These are phyloP conservation scores for Chrysoporthe austroafricana DNA, from an alignment of 2,329 filamentous ascomycete genomes.

Conservation along the genomic window DNA sequence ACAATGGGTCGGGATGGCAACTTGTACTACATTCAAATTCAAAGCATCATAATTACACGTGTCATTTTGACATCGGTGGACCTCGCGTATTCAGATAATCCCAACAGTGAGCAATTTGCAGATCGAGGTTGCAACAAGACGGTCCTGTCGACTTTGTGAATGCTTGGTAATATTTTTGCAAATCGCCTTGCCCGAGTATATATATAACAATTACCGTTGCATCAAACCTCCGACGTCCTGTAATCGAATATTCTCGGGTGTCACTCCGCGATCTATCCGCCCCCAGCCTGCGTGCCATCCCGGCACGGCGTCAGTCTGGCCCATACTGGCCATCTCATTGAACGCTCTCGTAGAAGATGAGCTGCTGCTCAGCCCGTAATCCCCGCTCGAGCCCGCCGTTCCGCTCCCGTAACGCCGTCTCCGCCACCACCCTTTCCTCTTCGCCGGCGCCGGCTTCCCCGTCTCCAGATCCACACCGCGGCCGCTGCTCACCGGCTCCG, in stretches of 20 bases:
- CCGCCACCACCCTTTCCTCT: conserved; percentile 31
- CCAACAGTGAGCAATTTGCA: background rate
- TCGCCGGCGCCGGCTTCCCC: conserved; percentile 20
- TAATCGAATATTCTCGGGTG: conserved; percentile 41
- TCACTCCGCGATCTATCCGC: conserved; percentile 40
- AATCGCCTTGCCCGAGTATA: background rate
- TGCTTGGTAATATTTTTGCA: background rate
- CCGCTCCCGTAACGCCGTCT: conserved; percentile 28
- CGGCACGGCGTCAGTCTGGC: conserved; percentile 36
- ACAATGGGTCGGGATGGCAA: conserved; percentile 7
- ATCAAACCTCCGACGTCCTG: conserved; percentile 44
- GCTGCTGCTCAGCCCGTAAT: conserved; percentile 15
- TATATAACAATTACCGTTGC: conserved; percentile 27
- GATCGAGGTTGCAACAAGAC: background rate
- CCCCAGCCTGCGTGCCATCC: conserved; percentile 47
- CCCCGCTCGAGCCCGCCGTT: background rate
- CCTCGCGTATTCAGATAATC: background rate
- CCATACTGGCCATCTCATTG: conserved; percentile 28
- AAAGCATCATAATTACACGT: background rate
- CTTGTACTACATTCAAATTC: background rate
- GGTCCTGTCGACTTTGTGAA: background rate
- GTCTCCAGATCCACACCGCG: conserved; percentile 32
- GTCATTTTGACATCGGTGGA: too few relatives aligned
- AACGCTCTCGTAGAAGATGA: conserved; percentile 29
- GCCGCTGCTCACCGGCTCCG: conserved; percentile 48